Percentiles rank a stretch among this genome's conserved stretches.
These are phyloP conservation scores for Paecilomyces formosus DNA, from an alignment of 2,329 filamentous ascomycete species.

Conservation along the genomic window DNA sequence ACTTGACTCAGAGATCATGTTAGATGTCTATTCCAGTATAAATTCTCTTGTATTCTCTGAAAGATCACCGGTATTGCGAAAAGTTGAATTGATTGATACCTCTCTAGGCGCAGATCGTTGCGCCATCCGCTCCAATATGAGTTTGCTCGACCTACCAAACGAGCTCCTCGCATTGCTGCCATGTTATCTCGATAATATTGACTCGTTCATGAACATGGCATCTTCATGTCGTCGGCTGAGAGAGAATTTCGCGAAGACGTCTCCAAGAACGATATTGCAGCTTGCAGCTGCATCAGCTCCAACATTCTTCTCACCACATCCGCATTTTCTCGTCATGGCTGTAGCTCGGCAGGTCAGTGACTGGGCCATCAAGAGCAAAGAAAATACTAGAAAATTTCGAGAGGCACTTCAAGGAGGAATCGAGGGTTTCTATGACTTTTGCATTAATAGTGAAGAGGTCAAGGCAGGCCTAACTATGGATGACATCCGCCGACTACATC, in stretches of 20 bases:
- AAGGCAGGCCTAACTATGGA: constrained; percentile 21
- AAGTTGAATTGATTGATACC: not conserved
- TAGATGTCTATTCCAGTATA: not conserved
- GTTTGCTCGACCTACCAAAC: not conserved
- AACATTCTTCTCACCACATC: constrained; percentile 30
- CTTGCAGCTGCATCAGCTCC: constrained; percentile 24
- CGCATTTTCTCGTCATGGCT: constrained; percentile 27
- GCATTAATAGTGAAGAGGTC: constrained; percentile 9
- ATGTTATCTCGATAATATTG: constrained; percentile 16
- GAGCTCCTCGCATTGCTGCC: not conserved
- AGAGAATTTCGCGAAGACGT: constrained; percentile 7
- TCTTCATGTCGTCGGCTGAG: constrained; percentile 21
- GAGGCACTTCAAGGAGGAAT: constrained; percentile 18
- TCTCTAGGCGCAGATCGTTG: not conserved
- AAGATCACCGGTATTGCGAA: not conserved
- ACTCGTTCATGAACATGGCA: constrained; percentile 21
- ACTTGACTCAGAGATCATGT: not conserved
- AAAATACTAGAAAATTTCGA: constrained; percentile 9
- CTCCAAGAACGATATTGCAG: constrained; percentile 20
- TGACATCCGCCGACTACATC: constrained; percentile 21
- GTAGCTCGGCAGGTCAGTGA: constrained; percentile 22
- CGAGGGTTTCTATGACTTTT: constrained; percentile 22
- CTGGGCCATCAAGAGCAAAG: constrained; percentile 22
- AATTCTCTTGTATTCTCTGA: not conserved
- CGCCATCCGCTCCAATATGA: not conserved